These are phyloP conservation scores for Tulasnella sp. DNA, from an alignment of 768 basidiomycete species.

Conservation along the genomic window DNA sequence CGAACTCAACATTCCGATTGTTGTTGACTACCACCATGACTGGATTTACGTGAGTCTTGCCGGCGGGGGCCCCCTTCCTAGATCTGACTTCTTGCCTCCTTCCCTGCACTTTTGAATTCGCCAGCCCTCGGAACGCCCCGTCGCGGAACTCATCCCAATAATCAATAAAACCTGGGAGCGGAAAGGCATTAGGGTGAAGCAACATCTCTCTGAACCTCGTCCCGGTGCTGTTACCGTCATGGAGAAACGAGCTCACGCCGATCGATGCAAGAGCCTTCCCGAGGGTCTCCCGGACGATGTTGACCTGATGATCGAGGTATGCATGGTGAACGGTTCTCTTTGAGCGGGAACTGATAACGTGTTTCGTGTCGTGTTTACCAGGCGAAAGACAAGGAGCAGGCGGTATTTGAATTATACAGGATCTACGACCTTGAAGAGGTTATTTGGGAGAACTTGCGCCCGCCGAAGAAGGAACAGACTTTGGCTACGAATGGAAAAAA, in stretches of 20 bases:
- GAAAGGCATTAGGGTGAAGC: slow-evolving; percentile 82
- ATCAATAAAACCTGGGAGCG: slow-evolving; percentile 69
- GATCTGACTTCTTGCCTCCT: not conserved
- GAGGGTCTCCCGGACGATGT: slow-evolving; percentile 62
- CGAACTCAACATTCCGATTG: slow-evolving; percentile 71
- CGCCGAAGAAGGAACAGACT: slow-evolving; percentile 43
- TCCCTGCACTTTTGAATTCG: not conserved
- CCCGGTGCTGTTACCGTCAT: slow-evolving; percentile 76
- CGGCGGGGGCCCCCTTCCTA: slow-evolving; percentile 37
- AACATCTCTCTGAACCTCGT: slow-evolving; percentile 89
- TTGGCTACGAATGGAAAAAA: slow-evolving; percentile 49
- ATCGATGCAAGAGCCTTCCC: slow-evolving; percentile 70
- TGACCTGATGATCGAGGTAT: slow-evolving; percentile 82
- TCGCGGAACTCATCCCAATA: slow-evolving; percentile 63
- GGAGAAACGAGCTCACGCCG: slow-evolving; percentile 83
- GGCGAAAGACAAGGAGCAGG: slow-evolving; percentile 92
- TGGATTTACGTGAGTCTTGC: slow-evolving; percentile 50
- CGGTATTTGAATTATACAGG: slow-evolving; percentile 78
- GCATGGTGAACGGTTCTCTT: not conserved
- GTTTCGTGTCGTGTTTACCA: slow-evolving; percentile 14
- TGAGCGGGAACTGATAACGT: not conserved
- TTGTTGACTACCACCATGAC: slow-evolving; percentile 82
- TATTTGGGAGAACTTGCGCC: slow-evolving; percentile 48
- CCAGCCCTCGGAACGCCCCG: slow-evolving; percentile 45
- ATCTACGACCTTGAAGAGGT: slow-evolving; percentile 70